phyloP scores from a whole-genome alignment of 768 basidiomycete species.

The Serendipita sp. region DNA sequence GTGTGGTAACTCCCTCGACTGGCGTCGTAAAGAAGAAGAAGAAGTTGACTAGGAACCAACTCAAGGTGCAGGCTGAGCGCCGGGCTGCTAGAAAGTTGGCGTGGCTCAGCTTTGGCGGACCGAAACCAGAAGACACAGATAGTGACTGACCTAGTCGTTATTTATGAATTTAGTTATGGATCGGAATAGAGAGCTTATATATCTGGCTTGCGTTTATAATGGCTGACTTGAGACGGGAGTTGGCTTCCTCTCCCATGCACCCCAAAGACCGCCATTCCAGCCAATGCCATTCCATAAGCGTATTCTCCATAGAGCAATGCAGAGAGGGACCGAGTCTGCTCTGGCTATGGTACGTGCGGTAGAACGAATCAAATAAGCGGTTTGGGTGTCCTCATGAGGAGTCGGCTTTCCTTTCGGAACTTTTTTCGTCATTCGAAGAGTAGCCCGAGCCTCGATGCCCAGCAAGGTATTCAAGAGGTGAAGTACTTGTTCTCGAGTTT shows the following conservation, averaged over 20 bases:
- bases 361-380: constrained; percentile 48
- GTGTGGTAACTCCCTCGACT: constrained; percentile 22
- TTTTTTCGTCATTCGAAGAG: not conserved
- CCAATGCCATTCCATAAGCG: constrained; percentile 57
- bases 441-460: not conserved
- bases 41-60: constrained; percentile 76
- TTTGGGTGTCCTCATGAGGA: not conserved
- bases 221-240: too few relatives aligned
- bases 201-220: not conserved
- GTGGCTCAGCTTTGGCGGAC: constrained; percentile 74
- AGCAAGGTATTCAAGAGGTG: not conserved
- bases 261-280: constrained; percentile 24
- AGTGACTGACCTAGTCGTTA: constrained; percentile 27
- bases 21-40: constrained; percentile 58
- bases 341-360: constrained; percentile 32
- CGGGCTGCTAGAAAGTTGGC: constrained; percentile 60
- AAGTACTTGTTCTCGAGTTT: not conserved
- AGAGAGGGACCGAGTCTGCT: constrained; percentile 47
- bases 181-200: not conserved
- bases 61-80: constrained; percentile 80
- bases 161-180: not conserved
- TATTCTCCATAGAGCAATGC: constrained; percentile 64
- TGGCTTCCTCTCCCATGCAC: not conserved
- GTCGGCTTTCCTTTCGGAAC: not conserved
- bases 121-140: constrained; percentile 71